Evolutionary conservation across 805 yeast species (phyloP).

Genomic region (Scheffersomyces stipitis): DNA sequence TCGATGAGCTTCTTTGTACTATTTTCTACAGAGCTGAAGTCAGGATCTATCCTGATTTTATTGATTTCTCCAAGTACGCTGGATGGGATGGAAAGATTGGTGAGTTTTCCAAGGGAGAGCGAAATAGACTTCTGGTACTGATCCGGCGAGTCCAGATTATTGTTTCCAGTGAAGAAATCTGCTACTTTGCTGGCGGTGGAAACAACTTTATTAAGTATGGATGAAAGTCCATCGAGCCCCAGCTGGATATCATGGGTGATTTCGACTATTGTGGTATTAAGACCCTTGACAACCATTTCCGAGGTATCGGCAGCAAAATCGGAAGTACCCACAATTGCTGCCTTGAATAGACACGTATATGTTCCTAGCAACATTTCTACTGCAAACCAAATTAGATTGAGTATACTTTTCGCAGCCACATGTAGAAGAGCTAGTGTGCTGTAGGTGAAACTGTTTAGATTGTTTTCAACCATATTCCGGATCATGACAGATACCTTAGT

Average conservation of each 20-base stretch:
- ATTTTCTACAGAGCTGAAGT: slow-evolving; percentile 39
- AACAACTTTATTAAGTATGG: slow-evolving; percentile 55
- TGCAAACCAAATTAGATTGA: slow-evolving; percentile 59
- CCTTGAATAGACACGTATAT: slow-evolving; percentile 75
- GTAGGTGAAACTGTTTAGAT: slow-evolving; percentile 48
- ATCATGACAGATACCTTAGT: slow-evolving; percentile 55
- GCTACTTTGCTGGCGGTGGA: slow-evolving; percentile 49
- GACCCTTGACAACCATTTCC: slow-evolving; percentile 53
- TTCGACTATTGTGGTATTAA: slow-evolving; percentile 57
- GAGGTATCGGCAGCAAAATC: slow-evolving; percentile 74
- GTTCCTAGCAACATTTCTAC: slow-evolving; percentile 82
- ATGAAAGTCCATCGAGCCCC: slow-evolving; percentile 62
- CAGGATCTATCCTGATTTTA: slow-evolving; percentile 25
- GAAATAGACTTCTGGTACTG: slow-evolving; percentile 48
- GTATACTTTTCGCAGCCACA: slow-evolving; percentile 54
- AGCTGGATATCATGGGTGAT: slow-evolving; percentile 63
- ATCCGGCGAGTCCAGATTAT: slow-evolving; percentile 27
- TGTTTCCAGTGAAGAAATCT: slow-evolving; percentile 43
- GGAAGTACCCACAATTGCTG: slow-evolving; percentile 71
- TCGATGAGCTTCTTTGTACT: slow-evolving; percentile 54
- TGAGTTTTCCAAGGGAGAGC: slow-evolving; percentile 54
- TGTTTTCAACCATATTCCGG: slow-evolving; percentile 48
- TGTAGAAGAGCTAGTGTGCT: slow-evolving; percentile 45
- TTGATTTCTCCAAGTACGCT: slow-evolving; percentile 60
- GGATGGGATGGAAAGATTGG: slow-evolving; percentile 63